Evolutionary conservation across 192 early-diverging fungal genomes (phyloP).

Genomic region (Podila horticola): DNA sequence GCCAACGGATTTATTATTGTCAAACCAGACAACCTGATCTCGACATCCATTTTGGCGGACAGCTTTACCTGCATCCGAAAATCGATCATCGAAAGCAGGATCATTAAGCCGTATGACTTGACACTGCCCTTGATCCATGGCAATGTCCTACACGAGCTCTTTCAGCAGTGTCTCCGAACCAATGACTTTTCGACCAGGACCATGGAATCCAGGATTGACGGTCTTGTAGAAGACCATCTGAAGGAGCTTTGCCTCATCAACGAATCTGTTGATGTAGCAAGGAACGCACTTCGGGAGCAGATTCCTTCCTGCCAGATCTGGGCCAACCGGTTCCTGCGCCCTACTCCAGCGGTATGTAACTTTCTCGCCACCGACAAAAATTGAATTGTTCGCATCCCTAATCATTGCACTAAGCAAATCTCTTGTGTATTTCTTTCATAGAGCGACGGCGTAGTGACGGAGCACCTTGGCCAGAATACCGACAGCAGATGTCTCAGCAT

Average conservation of each 20-base stretch:
- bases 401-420: constrained; percentile 11
- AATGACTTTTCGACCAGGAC: constrained; percentile 66
- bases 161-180: constrained; percentile 71
- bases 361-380: background rate
- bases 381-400: constrained; percentile 9
- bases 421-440: constrained; percentile 12
- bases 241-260: constrained; percentile 80
- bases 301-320: constrained; percentile 64
- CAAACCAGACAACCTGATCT: constrained; percentile 85
- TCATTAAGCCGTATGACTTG: constrained; percentile 56
- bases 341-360: constrained; percentile 26
- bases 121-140: constrained; percentile 74
- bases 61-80: constrained; percentile 81
- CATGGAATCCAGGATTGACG: constrained; percentile 60
- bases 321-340: constrained; percentile 49
- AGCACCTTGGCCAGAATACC: background rate
- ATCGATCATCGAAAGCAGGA: constrained; percentile 77
- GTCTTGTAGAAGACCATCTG: constrained; percentile 61
- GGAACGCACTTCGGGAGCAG: constrained; percentile 57
- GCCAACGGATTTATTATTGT: constrained; percentile 70
- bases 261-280: constrained; percentile 65
- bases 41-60: constrained; percentile 80
- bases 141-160: constrained; percentile 83
- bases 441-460: constrained; percentile 7
- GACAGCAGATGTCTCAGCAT: constrained; percentile 56